These are phyloP conservation scores for Neopestalotiopsis clavispora DNA, from an alignment of 2,329 filamentous ascomycete species.

Conservation along the genomic window DNA sequence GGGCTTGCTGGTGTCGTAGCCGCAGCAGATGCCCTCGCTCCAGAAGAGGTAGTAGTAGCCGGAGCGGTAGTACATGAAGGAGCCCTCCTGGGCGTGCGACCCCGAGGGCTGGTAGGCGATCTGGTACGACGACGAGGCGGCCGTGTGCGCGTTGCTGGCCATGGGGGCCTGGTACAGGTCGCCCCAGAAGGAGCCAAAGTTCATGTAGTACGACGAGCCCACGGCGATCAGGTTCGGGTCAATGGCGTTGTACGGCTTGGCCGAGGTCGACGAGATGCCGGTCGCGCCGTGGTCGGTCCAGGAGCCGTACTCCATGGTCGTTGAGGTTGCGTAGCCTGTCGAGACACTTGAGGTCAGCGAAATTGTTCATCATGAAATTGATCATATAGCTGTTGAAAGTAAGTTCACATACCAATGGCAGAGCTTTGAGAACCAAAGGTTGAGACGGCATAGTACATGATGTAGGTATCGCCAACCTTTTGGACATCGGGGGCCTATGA, in stretches of 20 bases:
- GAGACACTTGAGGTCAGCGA: too few relatives aligned
- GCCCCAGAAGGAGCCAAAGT: slow-evolving; percentile 73
- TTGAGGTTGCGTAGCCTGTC: slow-evolving; percentile 47
- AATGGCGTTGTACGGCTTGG: slow-evolving; percentile 62
- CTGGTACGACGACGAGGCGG: slow-evolving; percentile 42
- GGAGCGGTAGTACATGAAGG: slow-evolving; percentile 59
- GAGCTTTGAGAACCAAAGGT: slow-evolving; percentile 65
- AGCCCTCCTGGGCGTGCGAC: slow-evolving; percentile 59
- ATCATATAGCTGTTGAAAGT: neutral
- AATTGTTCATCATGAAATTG: too few relatives aligned
- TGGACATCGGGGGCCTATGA: slow-evolving; percentile 66
- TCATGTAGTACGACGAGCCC: slow-evolving; percentile 51
- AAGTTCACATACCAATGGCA: slow-evolving; percentile 51
- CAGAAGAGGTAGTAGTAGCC: slow-evolving; percentile 70
- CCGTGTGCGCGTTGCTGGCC: slow-evolving; percentile 36
- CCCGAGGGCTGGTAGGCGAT: slow-evolving; percentile 58
- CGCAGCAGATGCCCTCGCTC: slow-evolving; percentile 65
- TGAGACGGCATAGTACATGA: slow-evolving; percentile 72
- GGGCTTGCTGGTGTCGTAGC: slow-evolving; percentile 56
- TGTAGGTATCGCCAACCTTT: slow-evolving; percentile 61
- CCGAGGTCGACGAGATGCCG: slow-evolving; percentile 50
- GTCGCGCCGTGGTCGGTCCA: slow-evolving; percentile 65
- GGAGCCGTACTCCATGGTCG: slow-evolving; percentile 54
- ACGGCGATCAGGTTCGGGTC: slow-evolving; percentile 58
- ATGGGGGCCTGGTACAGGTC: slow-evolving; percentile 66